These are phyloP conservation scores for Kregervanrija delftensis DNA, from an alignment of 805 yeast genomes.

Conservation along the genomic window DNA sequence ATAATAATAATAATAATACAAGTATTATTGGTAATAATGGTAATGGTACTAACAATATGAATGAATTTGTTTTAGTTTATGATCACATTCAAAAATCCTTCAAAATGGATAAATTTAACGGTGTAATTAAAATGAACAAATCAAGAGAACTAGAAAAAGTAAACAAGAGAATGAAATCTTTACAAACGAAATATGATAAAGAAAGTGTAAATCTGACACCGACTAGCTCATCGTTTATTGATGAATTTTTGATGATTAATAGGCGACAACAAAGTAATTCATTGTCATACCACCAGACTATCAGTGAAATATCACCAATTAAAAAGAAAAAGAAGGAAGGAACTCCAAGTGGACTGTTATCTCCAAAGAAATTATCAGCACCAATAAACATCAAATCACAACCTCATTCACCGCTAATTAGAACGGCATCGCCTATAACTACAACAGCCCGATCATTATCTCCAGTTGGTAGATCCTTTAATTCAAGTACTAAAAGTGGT, in stretches of 20 bases:
- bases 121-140: constrained; percentile 25
- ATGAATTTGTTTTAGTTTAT: constrained; percentile 24
- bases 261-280: no score
- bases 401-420: constrained; percentile 3
- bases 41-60: not conserved
- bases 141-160: constrained; percentile 23
- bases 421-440: not conserved
- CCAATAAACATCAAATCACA: not conserved
- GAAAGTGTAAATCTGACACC: no score
- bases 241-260: no score
- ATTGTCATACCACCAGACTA: constrained; percentile 2
- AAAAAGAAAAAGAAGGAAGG: constrained; percentile 1
- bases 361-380: not conserved
- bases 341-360: not conserved
- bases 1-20: no score
- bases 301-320: constrained; percentile 11
- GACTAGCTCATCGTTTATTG: no score
- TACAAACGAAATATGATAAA: no score
- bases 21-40: not conserved
- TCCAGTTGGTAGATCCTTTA: not conserved
- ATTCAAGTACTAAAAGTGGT: constrained; percentile 3
- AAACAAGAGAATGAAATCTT: not conserved
- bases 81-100: constrained; percentile 22
- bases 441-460: not conserved
- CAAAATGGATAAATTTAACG: constrained; percentile 21